Evolutionary conservation across 768 basidiomycete species (phyloP).

Genomic region (Leucogyrophana mollusca): DNA sequence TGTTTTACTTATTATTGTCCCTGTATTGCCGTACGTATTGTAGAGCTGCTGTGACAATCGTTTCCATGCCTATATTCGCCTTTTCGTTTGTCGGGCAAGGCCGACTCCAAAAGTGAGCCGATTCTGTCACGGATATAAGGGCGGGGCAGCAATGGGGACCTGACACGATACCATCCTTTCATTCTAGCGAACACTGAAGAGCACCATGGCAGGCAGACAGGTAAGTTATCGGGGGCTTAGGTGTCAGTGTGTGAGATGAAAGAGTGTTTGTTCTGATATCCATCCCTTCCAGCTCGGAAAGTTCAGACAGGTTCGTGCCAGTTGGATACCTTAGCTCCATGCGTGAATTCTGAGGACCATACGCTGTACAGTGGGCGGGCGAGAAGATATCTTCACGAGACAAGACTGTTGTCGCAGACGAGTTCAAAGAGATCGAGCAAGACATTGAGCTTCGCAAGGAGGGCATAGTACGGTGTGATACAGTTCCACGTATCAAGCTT

Average conservation of each 20-base stretch:
- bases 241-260: neutral
- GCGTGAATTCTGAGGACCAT: conserved; percentile 16
- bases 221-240: conserved; percentile 32
- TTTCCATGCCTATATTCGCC: conserved; percentile 3
- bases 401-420: conserved; percentile 74
- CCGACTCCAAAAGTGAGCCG: conserved; percentile 8
- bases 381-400: conserved; percentile 85
- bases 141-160: neutral
- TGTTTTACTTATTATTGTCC: conserved; percentile 3
- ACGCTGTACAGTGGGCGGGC: conserved; percentile 68
- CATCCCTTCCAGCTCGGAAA: conserved; percentile 60
- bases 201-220: conserved; percentile 65
- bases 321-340: conserved; percentile 18
- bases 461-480: conserved; percentile 67
- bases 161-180: conserved; percentile 2
- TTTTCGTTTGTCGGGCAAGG: conserved; percentile 10
- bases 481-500: neutral
- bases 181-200: conserved; percentile 1
- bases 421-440: conserved; percentile 77
- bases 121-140: neutral
- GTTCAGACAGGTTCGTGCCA: conserved; percentile 61
- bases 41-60: neutral
- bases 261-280: conserved; percentile 5
- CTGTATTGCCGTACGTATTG: conserved; percentile 1
- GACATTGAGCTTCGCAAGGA: conserved; percentile 81